Conservation (phyloP, 2,329 filamentous ascomycete species). For the Elsinoe perseae region DNA sequence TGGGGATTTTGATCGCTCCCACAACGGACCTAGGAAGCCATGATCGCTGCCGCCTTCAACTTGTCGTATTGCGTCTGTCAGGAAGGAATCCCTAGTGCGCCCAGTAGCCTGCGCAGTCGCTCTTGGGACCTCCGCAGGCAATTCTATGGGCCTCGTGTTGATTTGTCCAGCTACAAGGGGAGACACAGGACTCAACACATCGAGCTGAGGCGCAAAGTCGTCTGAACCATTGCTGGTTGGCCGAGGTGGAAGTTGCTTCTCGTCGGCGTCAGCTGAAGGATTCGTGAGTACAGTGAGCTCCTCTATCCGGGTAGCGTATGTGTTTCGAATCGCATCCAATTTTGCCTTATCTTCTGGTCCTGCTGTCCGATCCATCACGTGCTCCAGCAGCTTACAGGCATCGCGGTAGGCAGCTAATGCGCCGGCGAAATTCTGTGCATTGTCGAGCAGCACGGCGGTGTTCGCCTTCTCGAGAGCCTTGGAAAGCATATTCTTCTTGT, state of each 20-base stretch:
- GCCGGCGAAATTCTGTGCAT: conserved; percentile 88
- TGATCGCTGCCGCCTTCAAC: conserved; percentile 27
- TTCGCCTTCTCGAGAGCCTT: conserved; percentile 92
- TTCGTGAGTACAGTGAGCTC: conserved; percentile 62
- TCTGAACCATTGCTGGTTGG: conserved; percentile 52
- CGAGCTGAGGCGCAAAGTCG: conserved; percentile 13
- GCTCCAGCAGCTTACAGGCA: conserved; percentile 77
- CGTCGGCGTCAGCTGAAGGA: conserved; percentile 38
- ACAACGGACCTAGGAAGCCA: conserved; percentile 19
- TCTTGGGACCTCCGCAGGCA: not conserved
- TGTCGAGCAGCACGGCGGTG: conserved; percentile 88
- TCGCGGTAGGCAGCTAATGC: conserved; percentile 86
- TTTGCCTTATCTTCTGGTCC: conserved; percentile 84
- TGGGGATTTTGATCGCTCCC: conserved; percentile 20
- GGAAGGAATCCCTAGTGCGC: conserved; percentile 32
- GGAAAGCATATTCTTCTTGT: conserved; percentile 91
- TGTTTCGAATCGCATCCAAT: conserved; percentile 82
- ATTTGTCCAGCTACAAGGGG: not conserved
- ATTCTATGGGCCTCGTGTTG: not conserved
- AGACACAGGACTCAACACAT: conserved; percentile 11
- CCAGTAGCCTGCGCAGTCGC: conserved; percentile 1
- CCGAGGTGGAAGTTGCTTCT: conserved; percentile 69
- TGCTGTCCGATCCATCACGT: conserved; percentile 77
- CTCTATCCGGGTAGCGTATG: conserved; percentile 81
- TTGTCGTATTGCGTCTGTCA: conserved; percentile 36